Percentiles rank a stretch among this genome's conserved stretches.
Evolutionary conservation across 2,329 filamentous ascomycete species (phyloP).

Genomic region (Davidsoniella neocaledoniae): DNA sequence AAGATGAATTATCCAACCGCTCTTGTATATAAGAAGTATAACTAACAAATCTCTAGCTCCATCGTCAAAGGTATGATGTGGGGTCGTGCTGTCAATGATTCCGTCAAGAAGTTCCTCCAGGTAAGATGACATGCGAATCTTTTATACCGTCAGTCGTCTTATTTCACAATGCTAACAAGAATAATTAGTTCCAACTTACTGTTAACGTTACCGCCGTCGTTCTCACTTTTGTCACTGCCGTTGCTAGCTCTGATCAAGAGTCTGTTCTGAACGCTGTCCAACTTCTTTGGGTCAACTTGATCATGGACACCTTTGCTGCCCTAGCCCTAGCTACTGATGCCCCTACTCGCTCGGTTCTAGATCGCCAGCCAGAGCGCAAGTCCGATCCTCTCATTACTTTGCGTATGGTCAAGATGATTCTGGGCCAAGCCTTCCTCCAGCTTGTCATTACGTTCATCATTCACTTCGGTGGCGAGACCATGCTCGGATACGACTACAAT

Average conservation of each 20-base stretch:
- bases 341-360: constrained; percentile 19
- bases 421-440: constrained; percentile 44
- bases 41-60: constrained; percentile 7
- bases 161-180: neutral
- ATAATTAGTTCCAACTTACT: constrained; percentile 37
- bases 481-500: constrained; percentile 32
- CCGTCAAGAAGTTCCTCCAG: constrained; percentile 47
- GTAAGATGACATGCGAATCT: constrained; percentile 14
- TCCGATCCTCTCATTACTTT: constrained; percentile 55
- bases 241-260: constrained; percentile 30
- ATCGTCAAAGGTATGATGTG: constrained; percentile 45
- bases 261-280: constrained; percentile 44
- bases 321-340: constrained; percentile 27
- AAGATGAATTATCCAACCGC: constrained; percentile 15
- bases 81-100: constrained; percentile 46
- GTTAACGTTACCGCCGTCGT: constrained; percentile 46
- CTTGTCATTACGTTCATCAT: constrained; percentile 40
- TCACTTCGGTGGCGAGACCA: constrained; percentile 41
- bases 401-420: constrained; percentile 52
- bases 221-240: constrained; percentile 41
- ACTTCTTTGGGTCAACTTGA: constrained; percentile 46
- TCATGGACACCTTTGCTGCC: constrained; percentile 46
- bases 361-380: constrained; percentile 38
- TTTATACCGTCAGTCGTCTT: neutral
- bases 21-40: neutral